A percentile compares a stretch with the other conserved stretches of the same genome.
Evolutionary conservation across 805 yeast genomes (phyloP).

Genomic region (Dipodascus albidus): DNA sequence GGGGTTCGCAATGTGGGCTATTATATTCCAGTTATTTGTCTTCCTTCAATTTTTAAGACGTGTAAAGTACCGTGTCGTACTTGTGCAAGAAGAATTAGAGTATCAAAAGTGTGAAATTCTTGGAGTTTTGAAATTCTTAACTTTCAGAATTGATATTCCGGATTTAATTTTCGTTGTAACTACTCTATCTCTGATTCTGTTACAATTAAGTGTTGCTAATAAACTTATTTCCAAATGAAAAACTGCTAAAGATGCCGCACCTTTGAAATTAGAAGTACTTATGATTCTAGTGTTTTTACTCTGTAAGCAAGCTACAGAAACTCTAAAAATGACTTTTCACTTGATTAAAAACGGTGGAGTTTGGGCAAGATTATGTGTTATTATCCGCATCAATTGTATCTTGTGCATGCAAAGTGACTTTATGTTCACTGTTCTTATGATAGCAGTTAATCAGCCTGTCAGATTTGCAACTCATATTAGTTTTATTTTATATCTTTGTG

Average conservation of each 20-base stretch:
- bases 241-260: slow-evolving; percentile 53
- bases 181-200: slow-evolving; percentile 51
- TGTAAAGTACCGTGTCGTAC: slow-evolving; percentile 43
- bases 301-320: slow-evolving; percentile 49
- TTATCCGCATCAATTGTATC: slow-evolving; percentile 45
- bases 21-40: slow-evolving; percentile 61
- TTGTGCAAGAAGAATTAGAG: neutral
- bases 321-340: slow-evolving; percentile 52
- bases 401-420: slow-evolving; percentile 63
- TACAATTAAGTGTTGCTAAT: slow-evolving; percentile 69
- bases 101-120: slow-evolving; percentile 28
- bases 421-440: slow-evolving; percentile 53
- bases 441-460: slow-evolving; percentile 46
- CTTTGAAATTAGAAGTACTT: slow-evolving; percentile 54
- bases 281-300: slow-evolving; percentile 45
- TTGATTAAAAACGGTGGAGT: slow-evolving; percentile 59
- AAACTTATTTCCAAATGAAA: slow-evolving; percentile 46
- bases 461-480: slow-evolving; percentile 56
- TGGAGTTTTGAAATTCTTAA: slow-evolving; percentile 20
- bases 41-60: slow-evolving; percentile 41
- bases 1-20: slow-evolving; percentile 77
- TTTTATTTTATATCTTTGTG: slow-evolving; percentile 52
- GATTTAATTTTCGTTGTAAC: slow-evolving; percentile 48
- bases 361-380: slow-evolving; percentile 56
- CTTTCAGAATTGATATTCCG: slow-evolving; percentile 55